phyloP scores from a whole-genome alignment of 2,329 filamentous ascomycete genomes.

The Geosmithia morbida region DNA sequence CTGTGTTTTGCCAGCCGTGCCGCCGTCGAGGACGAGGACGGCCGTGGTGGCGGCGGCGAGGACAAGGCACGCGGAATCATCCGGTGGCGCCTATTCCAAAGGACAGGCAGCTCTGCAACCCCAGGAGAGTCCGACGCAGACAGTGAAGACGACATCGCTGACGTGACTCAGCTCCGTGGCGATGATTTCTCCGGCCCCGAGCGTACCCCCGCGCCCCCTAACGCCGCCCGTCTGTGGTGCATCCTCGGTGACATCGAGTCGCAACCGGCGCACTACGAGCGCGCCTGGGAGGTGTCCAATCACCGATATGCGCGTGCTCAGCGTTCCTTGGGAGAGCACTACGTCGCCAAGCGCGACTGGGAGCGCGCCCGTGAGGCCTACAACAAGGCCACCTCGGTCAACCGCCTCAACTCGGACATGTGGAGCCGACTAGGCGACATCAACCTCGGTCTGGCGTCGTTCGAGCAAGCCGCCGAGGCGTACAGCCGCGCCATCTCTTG shows the following conservation, averaged over 20 bases:
- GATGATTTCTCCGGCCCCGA: slow-evolving; percentile 46
- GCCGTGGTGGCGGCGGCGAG: slow-evolving; percentile 45
- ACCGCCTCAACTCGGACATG: slow-evolving; percentile 65
- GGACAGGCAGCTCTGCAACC: slow-evolving; percentile 25
- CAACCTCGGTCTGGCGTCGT: slow-evolving; percentile 61
- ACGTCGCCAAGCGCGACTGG: slow-evolving; percentile 52
- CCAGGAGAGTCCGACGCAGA: slow-evolving; percentile 23
- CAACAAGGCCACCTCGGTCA: slow-evolving; percentile 59
- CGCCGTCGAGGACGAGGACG: slow-evolving; percentile 40
- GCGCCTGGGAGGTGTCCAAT: slow-evolving; percentile 77
- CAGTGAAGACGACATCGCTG: slow-evolving; percentile 31
- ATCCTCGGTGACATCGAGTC: slow-evolving; percentile 84
- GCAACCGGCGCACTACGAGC: slow-evolving; percentile 60
- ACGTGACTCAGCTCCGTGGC: slow-evolving; percentile 40
- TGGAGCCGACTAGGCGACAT: slow-evolving; percentile 92
- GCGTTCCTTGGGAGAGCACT: slow-evolving; percentile 68
- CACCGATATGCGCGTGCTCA: slow-evolving; percentile 76
- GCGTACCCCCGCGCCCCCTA: slow-evolving; percentile 53
- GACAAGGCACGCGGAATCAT: slow-evolving; percentile 69
- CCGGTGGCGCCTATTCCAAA: slow-evolving; percentile 64
- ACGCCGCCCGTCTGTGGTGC: slow-evolving; percentile 80
- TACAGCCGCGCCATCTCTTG: slow-evolving; percentile 69
- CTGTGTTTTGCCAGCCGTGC: slow-evolving; percentile 62
- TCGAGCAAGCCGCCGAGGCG: slow-evolving; percentile 65
- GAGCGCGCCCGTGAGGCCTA: slow-evolving; percentile 64